Evolutionary conservation across 192 early-diverging fungal genomes (phyloP).

Genomic region (Podila epicladia): DNA sequence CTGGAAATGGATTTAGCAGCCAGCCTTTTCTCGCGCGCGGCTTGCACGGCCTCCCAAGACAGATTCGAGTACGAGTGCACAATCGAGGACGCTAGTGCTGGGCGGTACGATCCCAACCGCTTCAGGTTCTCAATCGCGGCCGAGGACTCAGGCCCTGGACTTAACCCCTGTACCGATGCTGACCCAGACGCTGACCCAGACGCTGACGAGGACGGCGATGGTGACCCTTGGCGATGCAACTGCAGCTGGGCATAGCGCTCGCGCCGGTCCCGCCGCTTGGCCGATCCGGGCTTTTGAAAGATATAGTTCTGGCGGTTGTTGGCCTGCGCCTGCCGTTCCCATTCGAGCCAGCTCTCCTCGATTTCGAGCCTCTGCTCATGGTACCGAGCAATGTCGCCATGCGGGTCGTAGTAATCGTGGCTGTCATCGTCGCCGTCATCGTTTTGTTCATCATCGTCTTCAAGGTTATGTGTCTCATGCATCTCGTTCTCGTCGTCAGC

Average conservation of each 20-base stretch:
- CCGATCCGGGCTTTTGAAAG: constrained; percentile 33
- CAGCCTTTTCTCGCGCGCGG: constrained; percentile 37
- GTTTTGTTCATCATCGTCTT: constrained; percentile 4
- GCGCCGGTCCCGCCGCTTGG: constrained; percentile 32
- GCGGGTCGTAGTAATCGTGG: constrained; percentile 38
- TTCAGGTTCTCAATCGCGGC: constrained; percentile 15
- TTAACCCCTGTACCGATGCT: background rate
- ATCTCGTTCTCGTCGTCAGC: background rate
- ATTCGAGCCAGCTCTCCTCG: constrained; percentile 46
- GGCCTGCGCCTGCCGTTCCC: constrained; percentile 28
- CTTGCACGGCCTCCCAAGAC: constrained; percentile 36
- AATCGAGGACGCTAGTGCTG: constrained; percentile 35
- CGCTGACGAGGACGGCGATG: background rate
- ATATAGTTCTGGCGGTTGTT: constrained; percentile 22
- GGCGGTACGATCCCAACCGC: constrained; percentile 26
- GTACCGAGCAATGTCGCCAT: constrained; percentile 21
- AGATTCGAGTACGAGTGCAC: constrained; percentile 39
- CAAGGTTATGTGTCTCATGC: background rate
- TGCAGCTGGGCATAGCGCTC: constrained; percentile 10
- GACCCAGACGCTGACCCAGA: constrained; percentile 2
- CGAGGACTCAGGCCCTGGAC: background rate
- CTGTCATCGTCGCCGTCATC: constrained; percentile 21
- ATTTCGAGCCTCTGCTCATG: constrained; percentile 36
- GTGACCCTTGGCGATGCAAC: constrained; percentile 2
- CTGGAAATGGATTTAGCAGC: constrained; percentile 16